Evolutionary conservation across 139 green algal genomes (phyloP).

Genomic region (Microglena sp.): DNA sequence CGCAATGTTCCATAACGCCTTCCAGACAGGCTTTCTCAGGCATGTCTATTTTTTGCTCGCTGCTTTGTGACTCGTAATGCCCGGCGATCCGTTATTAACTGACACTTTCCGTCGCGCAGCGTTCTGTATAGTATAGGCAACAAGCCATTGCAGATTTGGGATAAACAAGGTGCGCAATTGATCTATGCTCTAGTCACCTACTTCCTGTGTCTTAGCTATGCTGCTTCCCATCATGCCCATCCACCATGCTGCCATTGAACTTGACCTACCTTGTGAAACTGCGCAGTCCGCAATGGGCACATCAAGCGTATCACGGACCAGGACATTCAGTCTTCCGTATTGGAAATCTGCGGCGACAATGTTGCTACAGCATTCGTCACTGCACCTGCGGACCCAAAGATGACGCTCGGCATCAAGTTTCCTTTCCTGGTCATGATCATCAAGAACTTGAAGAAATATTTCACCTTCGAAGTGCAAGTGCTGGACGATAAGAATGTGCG

Average conservation of each 20-base stretch:
- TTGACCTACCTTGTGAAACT: no score
- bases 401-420: constrained; percentile 94
- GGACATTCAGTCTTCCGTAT: constrained; percentile 88
- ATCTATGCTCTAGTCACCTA: neutral
- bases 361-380: constrained; percentile 87
- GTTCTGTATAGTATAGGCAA: constrained; percentile 15
- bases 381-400: constrained; percentile 67
- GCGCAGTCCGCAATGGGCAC: constrained; percentile 83
- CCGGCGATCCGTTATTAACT: neutral
- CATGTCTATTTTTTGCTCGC: neutral
- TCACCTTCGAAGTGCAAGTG: constrained; percentile 94
- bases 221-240: neutral
- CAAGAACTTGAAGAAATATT: constrained; percentile 97
- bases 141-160: constrained; percentile 14
- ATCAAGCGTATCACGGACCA: constrained; percentile 92
- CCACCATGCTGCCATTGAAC: neutral
- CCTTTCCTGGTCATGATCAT: constrained; percentile 89
- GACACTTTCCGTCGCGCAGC: neutral
- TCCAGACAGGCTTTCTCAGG: constrained; percentile 10
- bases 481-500: constrained; percentile 97
- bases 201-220: neutral
- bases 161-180: constrained; percentile 12
- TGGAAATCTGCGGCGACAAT: constrained; percentile 89
- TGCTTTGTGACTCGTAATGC: neutral
- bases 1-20: constrained; percentile 11